Evolutionary conservation across 2,329 filamentous ascomycete species (phyloP).

Genomic region (Alternaria brassicae): DNA sequence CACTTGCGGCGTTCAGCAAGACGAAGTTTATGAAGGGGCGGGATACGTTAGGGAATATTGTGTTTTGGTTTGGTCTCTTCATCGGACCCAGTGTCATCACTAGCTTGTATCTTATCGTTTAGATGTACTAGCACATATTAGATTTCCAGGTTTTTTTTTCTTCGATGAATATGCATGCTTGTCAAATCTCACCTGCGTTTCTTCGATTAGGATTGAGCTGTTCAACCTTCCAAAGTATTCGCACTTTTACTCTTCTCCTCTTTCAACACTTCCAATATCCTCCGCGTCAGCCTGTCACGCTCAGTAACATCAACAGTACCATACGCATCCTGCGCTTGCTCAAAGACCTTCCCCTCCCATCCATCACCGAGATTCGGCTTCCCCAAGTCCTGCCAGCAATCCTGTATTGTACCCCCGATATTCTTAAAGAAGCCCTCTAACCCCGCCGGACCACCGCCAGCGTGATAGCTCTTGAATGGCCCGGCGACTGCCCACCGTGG

Average conservation of each 20-base stretch:
- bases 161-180: background rate
- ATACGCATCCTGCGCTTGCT: conserved; percentile 57
- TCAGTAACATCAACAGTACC: conserved; percentile 52
- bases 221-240: background rate
- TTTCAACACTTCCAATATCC: conserved; percentile 50
- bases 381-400: conserved; percentile 61
- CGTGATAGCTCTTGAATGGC: conserved; percentile 66
- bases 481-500: conserved; percentile 50
- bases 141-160: background rate
- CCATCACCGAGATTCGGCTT: conserved; percentile 51
- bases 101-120: conserved; percentile 60
- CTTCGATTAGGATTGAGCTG: background rate
- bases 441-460: conserved; percentile 63
- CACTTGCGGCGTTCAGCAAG: conserved; percentile 71
- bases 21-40: conserved; percentile 70
- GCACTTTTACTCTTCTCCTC: conserved; percentile 31
- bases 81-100: conserved; percentile 72
- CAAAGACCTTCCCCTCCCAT: conserved; percentile 58
- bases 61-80: conserved; percentile 82
- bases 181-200: background rate
- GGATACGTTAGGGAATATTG: conserved; percentile 71
- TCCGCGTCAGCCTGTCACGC: conserved; percentile 53
- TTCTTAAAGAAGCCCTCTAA: conserved; percentile 63
- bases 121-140: background rate
- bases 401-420: conserved; percentile 63